Evolutionary conservation across 305 asterid species (phyloP), one percentile per base, ranked within the genome.

Genomic region (Salvia sclarea): DNA sequence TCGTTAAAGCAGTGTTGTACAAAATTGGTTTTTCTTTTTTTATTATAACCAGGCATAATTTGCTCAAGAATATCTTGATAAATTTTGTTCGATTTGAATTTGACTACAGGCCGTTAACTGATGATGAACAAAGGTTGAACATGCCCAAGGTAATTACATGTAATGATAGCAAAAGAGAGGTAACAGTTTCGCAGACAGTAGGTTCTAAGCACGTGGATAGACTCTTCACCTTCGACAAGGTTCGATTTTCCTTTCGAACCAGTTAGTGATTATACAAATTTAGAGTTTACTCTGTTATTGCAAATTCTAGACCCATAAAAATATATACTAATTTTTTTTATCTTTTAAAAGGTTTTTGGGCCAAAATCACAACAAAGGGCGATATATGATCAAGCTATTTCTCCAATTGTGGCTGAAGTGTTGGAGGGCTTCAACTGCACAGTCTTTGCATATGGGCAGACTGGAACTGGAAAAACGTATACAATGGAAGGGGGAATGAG

Each of bases 401-500:
- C 86, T 13, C 94, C 97, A 22, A 83, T 90, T 65, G 97, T 90
- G 61, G 76, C 78, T 69, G 94, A 90, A 74, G 95, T 88, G 43
- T 81, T 90, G 47, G 96, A 84, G 47, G 95, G 96, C 43, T 90
- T 83, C 80, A 90, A 86, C 70, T 88, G 94, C 78, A 90, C 95
- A 1, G 92, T 86, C 17, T 88, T 90, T 73, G 95, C 95, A 1
- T 90, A 90, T 68, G 95, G 97, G 73, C 93, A 88, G 73, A 88
- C 95, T 16, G 95, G 93, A 66, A 87, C 96, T 6, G 93, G 95
- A 31, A 87, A 87, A 68, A 87, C 95, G 10, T 87, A 85, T 75
- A 84, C 95, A 28, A 86, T 88, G 95, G 94, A 90, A 56, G 95
- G 95, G 40, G 94, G 94, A 64, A 84, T 83, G 92, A 88, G 82